A percentile compares a stretch with the other conserved stretches of the same genome.
These are phyloP conservation scores for Cutaneotrichosporon sp. DNA, from an alignment of 1,284 basidiomycete genomes.

Conservation along the genomic window DNA sequence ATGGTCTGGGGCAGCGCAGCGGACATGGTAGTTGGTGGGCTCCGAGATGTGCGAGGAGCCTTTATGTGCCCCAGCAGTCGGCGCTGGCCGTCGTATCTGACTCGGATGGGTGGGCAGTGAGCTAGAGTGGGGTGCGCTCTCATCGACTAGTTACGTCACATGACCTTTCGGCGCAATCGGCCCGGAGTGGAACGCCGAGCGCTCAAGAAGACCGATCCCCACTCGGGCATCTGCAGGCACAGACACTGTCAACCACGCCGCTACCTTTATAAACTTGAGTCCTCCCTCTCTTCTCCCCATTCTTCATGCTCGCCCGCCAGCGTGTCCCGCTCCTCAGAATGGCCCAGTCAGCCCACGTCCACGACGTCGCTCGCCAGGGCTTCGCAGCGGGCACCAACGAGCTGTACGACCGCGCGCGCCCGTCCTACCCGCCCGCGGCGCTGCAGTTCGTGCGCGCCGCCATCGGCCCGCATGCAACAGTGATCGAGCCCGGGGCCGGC, in stretches of 20 bases:
- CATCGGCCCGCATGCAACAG: slow-evolving; percentile 17
- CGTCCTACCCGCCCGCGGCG: slow-evolving; percentile 52
- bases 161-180: no score
- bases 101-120: no score
- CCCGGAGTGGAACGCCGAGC: no score
- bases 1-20: slow-evolving; percentile 27
- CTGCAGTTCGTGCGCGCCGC: slow-evolving; percentile 38
- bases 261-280: no score
- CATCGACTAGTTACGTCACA: no score
- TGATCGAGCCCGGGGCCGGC: slow-evolving; percentile 51
- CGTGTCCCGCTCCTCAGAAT: neutral
- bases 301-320: neutral
- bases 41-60: no score
- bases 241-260: no score
- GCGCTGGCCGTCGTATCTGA: no score
- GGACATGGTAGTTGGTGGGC: no score
- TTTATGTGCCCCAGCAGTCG: no score
- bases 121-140: no score
- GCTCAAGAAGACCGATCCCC: neutral
- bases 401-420: slow-evolving; percentile 53
- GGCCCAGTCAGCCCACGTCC: slow-evolving; percentile 20
- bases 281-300: neutral
- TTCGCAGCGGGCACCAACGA: slow-evolving; percentile 53
- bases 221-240: neutral
- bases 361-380: slow-evolving; percentile 43